phyloP scores from a whole-genome alignment of 2,329 filamentous ascomycete genomes.

The Aspergillus persii region DNA sequence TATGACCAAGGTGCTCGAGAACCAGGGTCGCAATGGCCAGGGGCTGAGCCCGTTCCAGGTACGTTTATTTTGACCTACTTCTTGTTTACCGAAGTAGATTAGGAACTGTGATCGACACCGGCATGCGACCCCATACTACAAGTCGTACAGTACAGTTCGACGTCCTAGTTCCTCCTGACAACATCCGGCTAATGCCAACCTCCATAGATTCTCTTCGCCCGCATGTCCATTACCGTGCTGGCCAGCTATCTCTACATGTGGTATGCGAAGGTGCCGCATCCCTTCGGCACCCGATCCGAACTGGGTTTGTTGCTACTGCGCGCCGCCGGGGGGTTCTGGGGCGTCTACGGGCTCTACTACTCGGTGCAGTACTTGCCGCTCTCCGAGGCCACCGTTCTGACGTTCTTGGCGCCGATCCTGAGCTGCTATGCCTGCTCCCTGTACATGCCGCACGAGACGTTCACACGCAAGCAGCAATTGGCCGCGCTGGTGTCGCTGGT shows the following conservation, averaged over 20 bases:
- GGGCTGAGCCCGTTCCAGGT: conserved; percentile 77
- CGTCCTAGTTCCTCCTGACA: too few species aligned
- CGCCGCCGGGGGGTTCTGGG: conserved; percentile 71
- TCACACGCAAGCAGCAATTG: conserved; percentile 72
- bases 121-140: too few species aligned
- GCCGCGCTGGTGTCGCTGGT: conserved; percentile 71
- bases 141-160: too few species aligned
- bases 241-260: conserved; percentile 72
- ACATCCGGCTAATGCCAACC: neutral
- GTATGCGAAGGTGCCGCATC: conserved; percentile 63
- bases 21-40: conserved; percentile 62
- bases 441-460: conserved; percentile 68
- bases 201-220: conserved; percentile 65
- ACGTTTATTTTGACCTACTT: conserved; percentile 7
- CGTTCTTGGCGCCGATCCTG: conserved; percentile 77
- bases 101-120: neutral
- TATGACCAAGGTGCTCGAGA: conserved; percentile 71
- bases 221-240: conserved; percentile 71
- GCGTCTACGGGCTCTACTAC: conserved; percentile 76
- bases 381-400: conserved; percentile 85
- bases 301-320: conserved; percentile 66
- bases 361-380: conserved; percentile 76
- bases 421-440: conserved; percentile 78
- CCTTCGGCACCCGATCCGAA: conserved; percentile 66
- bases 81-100: too few species aligned